Base-by-base conservation (phyloP, 345 rosid species). In the Sisymbrium altissimum region DNA sequence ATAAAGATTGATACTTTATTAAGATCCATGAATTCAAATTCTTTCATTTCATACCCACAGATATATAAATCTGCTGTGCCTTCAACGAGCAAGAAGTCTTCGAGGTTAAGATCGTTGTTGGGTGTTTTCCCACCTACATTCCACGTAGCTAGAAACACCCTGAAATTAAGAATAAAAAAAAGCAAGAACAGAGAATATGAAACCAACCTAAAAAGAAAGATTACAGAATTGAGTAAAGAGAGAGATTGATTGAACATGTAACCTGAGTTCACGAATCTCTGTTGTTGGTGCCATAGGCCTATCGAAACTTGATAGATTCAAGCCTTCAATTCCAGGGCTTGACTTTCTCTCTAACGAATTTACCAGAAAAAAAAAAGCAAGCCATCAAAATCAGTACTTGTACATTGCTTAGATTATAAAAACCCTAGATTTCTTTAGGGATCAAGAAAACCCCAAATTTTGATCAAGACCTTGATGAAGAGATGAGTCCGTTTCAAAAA, bases 91-190 rank as follows among this genome's bases (percentile, higher is more conserved):
- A 95, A 78, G 76, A 95, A 92, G 65, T 90, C 91, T 82, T 95
- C 97, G 8, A 92, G 90, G 81, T 88, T 88, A 59, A 95, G 85
- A 71, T 81, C 84, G 39, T 52, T 70, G 49, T 73, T 82, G n/a
- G 99, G 99, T 39, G 96, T 64, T 80, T 78, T 90, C 48, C 99
- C 99, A 77, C 92, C 99, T 21, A 95, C 97, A 66, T 95, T 95
- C 99, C 99, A 92, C 8, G 99, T 95, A 38, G 94, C 89, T 9
- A 82, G 83, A 80, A 83, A 88, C 53, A 95, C 80, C 83, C 99
- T 95, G 85, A n/a, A n/a, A n/a, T n/a, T n/a, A n/a, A n/a, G 77
- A 73, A 74, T 50, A 4, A 60, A 67, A 23, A 4, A n/a, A n/a
- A n/a, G n/a, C n/a, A n/a, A n/a, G n/a, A n/a, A n/a, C n/a, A n/a